A percentile compares a stretch with the other conserved stretches of the same genome.
phyloP scores from a whole-genome alignment of 352 stramenopile species.

The Globisporangium irregulare region DNA sequence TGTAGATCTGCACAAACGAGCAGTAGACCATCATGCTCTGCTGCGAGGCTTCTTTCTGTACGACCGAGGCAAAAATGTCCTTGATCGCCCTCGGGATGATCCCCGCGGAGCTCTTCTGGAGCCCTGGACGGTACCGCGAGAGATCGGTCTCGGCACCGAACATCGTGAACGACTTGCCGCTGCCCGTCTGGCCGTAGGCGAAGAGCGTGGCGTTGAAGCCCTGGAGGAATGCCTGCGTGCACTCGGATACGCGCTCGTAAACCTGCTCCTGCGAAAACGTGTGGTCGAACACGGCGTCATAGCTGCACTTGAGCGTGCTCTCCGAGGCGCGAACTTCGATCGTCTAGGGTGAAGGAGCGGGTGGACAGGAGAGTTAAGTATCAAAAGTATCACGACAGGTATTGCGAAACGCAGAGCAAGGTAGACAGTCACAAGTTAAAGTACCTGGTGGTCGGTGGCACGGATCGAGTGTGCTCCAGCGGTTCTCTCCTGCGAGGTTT shows the following conservation, averaged over 20 bases:
- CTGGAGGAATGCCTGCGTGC: slow-evolving; percentile 72
- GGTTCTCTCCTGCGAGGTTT: slow-evolving; percentile 33
- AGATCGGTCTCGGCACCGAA: slow-evolving; percentile 73
- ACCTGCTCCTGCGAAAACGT: slow-evolving; percentile 74
- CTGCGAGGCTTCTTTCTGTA: slow-evolving; percentile 44
- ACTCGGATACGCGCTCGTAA: slow-evolving; percentile 75
- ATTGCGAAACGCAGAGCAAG: no score
- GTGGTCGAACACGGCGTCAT: slow-evolving; percentile 80
- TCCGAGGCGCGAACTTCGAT: slow-evolving; percentile 76
- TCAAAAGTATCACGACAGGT: not conserved
- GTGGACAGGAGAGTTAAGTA: not conserved
- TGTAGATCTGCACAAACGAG: slow-evolving; percentile 91
- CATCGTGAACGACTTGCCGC: slow-evolving; percentile 88
- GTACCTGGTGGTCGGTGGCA: slow-evolving; percentile 43
- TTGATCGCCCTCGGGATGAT: slow-evolving; percentile 90
- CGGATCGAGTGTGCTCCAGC: slow-evolving; percentile 38
- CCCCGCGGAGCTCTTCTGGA: slow-evolving; percentile 80
- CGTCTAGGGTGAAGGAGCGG: slow-evolving; percentile 30
- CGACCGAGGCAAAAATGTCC: slow-evolving; percentile 72
- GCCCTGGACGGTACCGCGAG: slow-evolving; percentile 64
- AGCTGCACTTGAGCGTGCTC: slow-evolving; percentile 71
- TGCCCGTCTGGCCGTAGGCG: slow-evolving; percentile 82
- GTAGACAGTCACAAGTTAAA: not conserved
- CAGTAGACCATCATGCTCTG: slow-evolving; percentile 61
- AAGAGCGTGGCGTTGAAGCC: slow-evolving; percentile 87